A percentile compares a stretch with the other conserved stretches of the same genome.
These are phyloP conservation scores for Ophiostoma himal-ulmi DNA, from an alignment of 2,329 filamentous ascomycete genomes.

Conservation along the genomic window DNA sequence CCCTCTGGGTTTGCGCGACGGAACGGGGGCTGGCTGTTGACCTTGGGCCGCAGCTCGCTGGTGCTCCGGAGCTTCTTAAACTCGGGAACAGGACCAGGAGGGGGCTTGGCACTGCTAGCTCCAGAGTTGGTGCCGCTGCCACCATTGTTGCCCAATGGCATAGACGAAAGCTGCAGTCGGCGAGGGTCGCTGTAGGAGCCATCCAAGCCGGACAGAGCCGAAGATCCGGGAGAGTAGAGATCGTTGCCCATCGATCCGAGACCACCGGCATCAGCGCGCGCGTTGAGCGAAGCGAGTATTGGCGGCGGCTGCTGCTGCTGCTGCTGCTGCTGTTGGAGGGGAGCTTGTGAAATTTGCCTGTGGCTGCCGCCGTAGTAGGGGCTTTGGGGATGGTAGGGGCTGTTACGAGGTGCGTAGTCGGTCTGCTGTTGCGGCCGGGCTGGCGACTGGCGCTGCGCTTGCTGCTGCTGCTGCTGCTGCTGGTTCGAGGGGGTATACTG, in stretches of 20 bases:
- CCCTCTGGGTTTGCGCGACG: slow-evolving; percentile 92
- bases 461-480: slow-evolving; percentile 21
- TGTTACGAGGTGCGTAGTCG: slow-evolving; percentile 46
- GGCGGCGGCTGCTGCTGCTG: slow-evolving; percentile 48
- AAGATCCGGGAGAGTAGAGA: slow-evolving; percentile 51
- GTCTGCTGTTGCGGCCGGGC: slow-evolving; percentile 49
- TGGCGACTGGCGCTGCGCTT: slow-evolving; percentile 65
- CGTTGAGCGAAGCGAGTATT: slow-evolving; percentile 61
- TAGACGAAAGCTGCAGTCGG: slow-evolving; percentile 33
- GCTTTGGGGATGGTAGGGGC: slow-evolving; percentile 38
- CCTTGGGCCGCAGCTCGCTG: slow-evolving; percentile 71
- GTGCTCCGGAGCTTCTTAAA: slow-evolving; percentile 72
- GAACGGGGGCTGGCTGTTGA: slow-evolving; percentile 84
- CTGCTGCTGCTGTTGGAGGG: slow-evolving; percentile 36
- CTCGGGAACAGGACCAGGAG: slow-evolving; percentile 71
- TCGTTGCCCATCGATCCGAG: slow-evolving; percentile 64
- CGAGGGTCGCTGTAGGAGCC: slow-evolving; percentile 56
- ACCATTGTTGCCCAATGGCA: slow-evolving; percentile 24
- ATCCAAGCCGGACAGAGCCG: slow-evolving; percentile 62
- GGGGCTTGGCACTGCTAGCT: slow-evolving; percentile 28
- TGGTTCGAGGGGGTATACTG: slow-evolving; percentile 20
- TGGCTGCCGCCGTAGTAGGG: slow-evolving; percentile 50
- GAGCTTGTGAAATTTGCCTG: slow-evolving; percentile 35
- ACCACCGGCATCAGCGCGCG: slow-evolving; percentile 42
- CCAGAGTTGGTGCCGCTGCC: slow-evolving; percentile 14